Base-by-base conservation (phyloP, 2,329 filamentous ascomycete genomes). In the Stachybotrys echinatus region DNA sequence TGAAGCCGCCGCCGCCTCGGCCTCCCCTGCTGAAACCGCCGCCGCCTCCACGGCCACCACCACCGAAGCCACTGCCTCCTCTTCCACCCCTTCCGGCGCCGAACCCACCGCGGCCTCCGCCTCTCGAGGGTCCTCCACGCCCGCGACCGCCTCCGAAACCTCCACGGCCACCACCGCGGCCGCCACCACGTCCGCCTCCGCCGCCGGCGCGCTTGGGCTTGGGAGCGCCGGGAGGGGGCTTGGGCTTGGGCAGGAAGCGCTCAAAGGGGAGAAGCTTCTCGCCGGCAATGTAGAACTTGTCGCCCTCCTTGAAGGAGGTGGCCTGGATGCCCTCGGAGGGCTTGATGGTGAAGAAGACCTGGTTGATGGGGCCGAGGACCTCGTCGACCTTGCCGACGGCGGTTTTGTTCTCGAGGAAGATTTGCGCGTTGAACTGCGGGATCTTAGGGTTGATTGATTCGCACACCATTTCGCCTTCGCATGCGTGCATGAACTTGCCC, bases 371-470 rank as follows among this genome's bases (percentile, higher is more conserved):
- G 51, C 94, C 94, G 60, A 99, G 86, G 59, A 99, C 88, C 76
- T 99, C 94, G 75, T 99, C 94, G 67, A 99, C 88, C 75, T 97
- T 97, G 71, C 94, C 94, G 69, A 99, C 84, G 54, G 88, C 79
- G 43, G 88, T 92, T 87, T 97, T 99, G 80, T 97, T 99, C 81
- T 97, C 92, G 64, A 97, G 87, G 76, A 94, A 99, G 71, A 99
- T 95, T 60, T 91, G 91, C 54, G 94, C 94, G 78, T 96, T 97
- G 86, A 99, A 99, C 77, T 95, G 95, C 54, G 94, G 94, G 57
- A 99, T 87, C 76, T 97, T 97, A 62, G 87, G 77, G 79, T 96
- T 97, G 73, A 88, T 87, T 60, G 89, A 95, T 73, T 91, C 86
- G 87, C 92, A 96, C 61, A 99, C 87, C 81, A 99, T 94, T 74